Evolutionary conservation across 768 basidiomycete genomes (phyloP), one percentile per base, ranked within the genome.

Genomic region (Calocybe indica): DNA sequence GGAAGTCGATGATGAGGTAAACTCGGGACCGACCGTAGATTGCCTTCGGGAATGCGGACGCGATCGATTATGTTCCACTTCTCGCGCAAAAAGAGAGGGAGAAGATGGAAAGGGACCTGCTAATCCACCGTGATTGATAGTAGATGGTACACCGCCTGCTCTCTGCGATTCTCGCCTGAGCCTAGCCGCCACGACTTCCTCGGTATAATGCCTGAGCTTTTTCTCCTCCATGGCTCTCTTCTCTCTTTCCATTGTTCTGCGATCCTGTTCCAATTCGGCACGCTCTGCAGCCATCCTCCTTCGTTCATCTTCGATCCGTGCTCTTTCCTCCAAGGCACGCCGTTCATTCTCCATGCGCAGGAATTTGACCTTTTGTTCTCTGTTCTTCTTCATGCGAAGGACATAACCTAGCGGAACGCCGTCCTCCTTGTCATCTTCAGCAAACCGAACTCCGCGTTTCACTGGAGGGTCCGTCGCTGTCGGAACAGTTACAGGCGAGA

Each of bases 291-390:
- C 76, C 61, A 71, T 69, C 43, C 60, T 58, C 51, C 62, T 65
- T 38, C 74, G 70, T 55, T 78, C 78, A 32, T 71, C 71, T 54
- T 76, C 75, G 42, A 68, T 63, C 34, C 14, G 42, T 22, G n/a
- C 13, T 11, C 42, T 43, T 33, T 43, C 42, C 42, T 43, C 42
- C 15, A 33, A 1, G 13, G 67, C 65, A 29, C 83, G 74, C 46
- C 71, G 72, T 52, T 78, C 71, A 52, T 77, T 75, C 55, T 85
- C 78, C 61, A 74, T 73, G 39, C 71, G 75, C 56, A 88, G 68
- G 55, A 87, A 85, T 38, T 64, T 75, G 38, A 80, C 82, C 67
- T 85, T 85, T 64, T 85, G 80, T 62, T 83, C 84, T 38, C 82
- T 80, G 55, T 79, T 79, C 70, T 82, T 83, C 68, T 81, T 83